These are phyloP conservation scores for Colletotrichum somersetense DNA, from an alignment of 2,329 filamentous ascomycete genomes.

Conservation along the genomic window DNA sequence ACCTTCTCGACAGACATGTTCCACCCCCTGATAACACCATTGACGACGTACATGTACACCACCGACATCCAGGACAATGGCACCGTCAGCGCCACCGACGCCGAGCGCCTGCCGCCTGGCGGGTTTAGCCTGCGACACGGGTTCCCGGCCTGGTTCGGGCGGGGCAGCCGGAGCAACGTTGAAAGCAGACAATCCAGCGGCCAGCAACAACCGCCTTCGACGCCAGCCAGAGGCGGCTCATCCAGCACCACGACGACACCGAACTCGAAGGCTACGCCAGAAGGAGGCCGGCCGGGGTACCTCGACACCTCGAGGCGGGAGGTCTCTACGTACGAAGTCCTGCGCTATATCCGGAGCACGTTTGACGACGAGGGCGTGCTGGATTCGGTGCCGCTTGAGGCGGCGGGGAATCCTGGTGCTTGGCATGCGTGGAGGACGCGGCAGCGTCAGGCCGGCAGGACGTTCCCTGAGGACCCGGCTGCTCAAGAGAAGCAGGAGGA, in stretches of 20 bases:
- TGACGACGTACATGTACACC: conserved; percentile 95
- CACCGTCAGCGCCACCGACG: conserved; percentile 85
- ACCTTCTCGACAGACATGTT: conserved; percentile 95
- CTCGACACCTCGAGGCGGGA: conserved; percentile 57
- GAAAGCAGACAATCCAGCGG: conserved; percentile 57
- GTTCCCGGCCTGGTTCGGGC: conserved; percentile 90
- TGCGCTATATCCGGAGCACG: conserved; percentile 84
- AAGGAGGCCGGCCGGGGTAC: conserved; percentile 52
- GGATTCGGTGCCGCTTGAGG: conserved; percentile 82
- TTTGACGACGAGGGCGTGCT: conserved; percentile 84
- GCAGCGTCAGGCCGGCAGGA: conserved; percentile 38
- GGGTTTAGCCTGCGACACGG: conserved; percentile 92
- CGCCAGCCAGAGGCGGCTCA: conserved; percentile 44
- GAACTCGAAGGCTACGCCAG: conserved; percentile 47
- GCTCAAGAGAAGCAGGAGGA: not conserved
- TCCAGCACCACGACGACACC: conserved; percentile 49
- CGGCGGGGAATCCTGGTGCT: conserved; percentile 89
- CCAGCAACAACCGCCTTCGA: conserved; percentile 50
- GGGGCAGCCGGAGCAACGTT: conserved; percentile 59
- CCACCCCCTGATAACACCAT: conserved; percentile 90
- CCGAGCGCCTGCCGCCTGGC: conserved; percentile 86
- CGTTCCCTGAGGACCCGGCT: not conserved
- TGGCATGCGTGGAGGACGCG: conserved; percentile 94
- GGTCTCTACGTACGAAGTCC: conserved; percentile 73
- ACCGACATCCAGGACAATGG: conserved; percentile 81